phyloP scores from a whole-genome alignment of 2,329 filamentous ascomycete species.

The Nakataea oryzae region DNA sequence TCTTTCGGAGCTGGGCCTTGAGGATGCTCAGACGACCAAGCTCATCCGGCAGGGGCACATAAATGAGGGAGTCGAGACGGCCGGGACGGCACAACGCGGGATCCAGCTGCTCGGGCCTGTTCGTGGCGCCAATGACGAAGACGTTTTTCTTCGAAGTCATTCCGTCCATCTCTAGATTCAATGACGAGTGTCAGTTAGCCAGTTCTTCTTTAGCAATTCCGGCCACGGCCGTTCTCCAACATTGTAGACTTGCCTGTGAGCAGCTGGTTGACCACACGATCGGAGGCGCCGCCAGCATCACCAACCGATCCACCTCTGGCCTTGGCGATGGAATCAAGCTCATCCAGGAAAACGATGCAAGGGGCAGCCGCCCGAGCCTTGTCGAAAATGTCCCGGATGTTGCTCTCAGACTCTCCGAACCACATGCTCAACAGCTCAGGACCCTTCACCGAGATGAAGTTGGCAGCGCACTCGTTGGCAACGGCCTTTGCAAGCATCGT shows the following conservation, averaged over 20 bases:
- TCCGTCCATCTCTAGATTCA: slow-evolving; percentile 73
- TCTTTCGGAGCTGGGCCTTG: slow-evolving; percentile 95
- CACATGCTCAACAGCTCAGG: slow-evolving; percentile 98
- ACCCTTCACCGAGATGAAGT: slow-evolving; percentile 99
- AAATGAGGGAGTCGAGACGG: slow-evolving; percentile 96
- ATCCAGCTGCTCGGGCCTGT: slow-evolving; percentile 96
- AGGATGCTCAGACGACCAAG: slow-evolving; percentile 81
- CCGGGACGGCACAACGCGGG: slow-evolving; percentile 96
- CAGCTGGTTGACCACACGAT: slow-evolving; percentile 99
- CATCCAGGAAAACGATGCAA: slow-evolving; percentile 97
- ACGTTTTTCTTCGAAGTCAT: slow-evolving; percentile 99
- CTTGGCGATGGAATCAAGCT: slow-evolving; percentile 98
- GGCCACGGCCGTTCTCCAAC: neutral
- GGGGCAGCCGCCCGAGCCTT: slow-evolving; percentile 96
- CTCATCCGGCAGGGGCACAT: slow-evolving; percentile 93
- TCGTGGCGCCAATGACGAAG: slow-evolving; percentile 98
- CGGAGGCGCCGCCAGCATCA: slow-evolving; percentile 94
- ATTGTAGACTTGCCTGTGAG: slow-evolving; percentile 65
- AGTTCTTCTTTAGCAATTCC: no score
- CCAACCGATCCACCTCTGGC: slow-evolving; percentile 94
- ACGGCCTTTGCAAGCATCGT: slow-evolving; percentile 98
- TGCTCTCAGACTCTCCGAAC: slow-evolving; percentile 99
- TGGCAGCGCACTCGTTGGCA: slow-evolving; percentile 97
- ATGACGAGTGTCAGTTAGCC: slow-evolving; percentile 9
- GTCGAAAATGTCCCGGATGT: slow-evolving; percentile 99